Evolutionary conservation across 208 protist genomes (phyloP), one percentile per base, ranked within the genome.

Genomic region (Histomonas meleagridis): DNA sequence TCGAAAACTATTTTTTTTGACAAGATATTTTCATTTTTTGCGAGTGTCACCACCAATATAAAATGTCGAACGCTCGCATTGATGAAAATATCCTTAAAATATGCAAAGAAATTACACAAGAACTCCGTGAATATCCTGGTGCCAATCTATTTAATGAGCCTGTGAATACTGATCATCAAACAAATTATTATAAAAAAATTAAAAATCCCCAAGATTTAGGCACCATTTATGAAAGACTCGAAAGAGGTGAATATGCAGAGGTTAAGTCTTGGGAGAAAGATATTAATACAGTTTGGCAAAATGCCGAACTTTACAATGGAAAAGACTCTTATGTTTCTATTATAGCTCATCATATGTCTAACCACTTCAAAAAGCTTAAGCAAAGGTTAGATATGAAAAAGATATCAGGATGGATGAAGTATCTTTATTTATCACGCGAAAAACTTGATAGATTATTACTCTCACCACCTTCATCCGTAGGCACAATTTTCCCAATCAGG

Each of bases 121-220:
- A 51, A 79, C 23, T 79, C 0, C 10, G 26, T 5, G 1, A 49
- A 49, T 21, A 46, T 12, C 70, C 70, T n/a, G 40, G 76, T 57
- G 76, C 76, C 1, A 14, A n/a, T 2, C 38, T 86, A 86, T 86
- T 86, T 38, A 28, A 16, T 0, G 21, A 14, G 23, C 76, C 76
- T 18, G 46, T 86, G 51, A 46, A 86, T 55, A 40, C 76, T 38
- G 76, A 86, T 55, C 40, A 26, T 38, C 46, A 26, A 57, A 40
- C 76, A 38, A n/a, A 86, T 28, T 86, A 86, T 55, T 86, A 32
- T 38, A 7, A 86, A 55, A 46, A 57, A 12, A 86, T 86, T 38
- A 86, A 86, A 55, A 55, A 86, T 55, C 76, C 76, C 7, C 76
- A 86, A 86, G 76, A 86, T 55, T 38, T 86, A 32, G 76, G 76